Evolutionary conservation across 306 rosid species (phyloP).

Genomic region (Rosa chinensis): DNA sequence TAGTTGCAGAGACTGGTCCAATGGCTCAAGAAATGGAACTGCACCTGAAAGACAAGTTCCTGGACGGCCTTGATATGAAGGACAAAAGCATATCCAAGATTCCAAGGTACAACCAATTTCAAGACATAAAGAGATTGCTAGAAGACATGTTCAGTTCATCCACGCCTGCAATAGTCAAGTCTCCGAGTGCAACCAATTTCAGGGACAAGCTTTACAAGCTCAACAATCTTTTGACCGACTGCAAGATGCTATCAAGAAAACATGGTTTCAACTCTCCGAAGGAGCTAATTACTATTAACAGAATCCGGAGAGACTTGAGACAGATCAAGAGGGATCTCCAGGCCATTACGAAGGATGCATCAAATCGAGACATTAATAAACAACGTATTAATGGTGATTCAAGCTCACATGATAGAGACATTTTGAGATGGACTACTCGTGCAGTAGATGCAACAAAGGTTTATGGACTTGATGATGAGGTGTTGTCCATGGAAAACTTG

Average conservation of each 20-base stretch:
- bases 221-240: slow-evolving; percentile 12
- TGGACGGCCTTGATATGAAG: background rate
- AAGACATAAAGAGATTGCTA: background rate
- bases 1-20: too few relatives aligned
- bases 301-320: background rate
- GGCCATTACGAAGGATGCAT: background rate
- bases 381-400: background rate
- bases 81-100: slow-evolving; percentile 5
- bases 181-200: background rate
- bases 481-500: slow-evolving; percentile 3
- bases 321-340: slow-evolving; percentile 8
- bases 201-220: slow-evolving; percentile 15
- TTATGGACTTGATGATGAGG: slow-evolving; percentile 27
- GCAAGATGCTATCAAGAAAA: slow-evolving; percentile 5
- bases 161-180: background rate
- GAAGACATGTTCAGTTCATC: background rate
- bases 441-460: slow-evolving; percentile 1
- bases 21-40: slow-evolving; percentile 22
- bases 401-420: background rate
- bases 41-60: background rate
- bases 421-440: background rate
- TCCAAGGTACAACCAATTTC: slow-evolving; percentile 6
- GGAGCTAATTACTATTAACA: background rate
- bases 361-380: background rate
- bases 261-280: background rate